Evolutionary conservation across 345 rosid species (phyloP).

Genomic region (thale cress (Arabidopsis thaliana)): TAIR10.1 NC_003074.8:22807501-22808000

Average conservation of each 20-base stretch:
- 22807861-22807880: neutral
- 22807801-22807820: neutral
- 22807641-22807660: conserved; percentile 6
- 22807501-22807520: conserved; percentile 33
- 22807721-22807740: conserved; percentile 29
- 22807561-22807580: conserved; percentile 32
- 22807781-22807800: neutral
- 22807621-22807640: conserved; percentile 7
- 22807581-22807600: conserved; percentile 5
- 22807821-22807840: neutral
- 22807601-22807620: neutral
- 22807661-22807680: conserved; percentile 26
- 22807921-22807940: neutral
- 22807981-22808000: neutral
- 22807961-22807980: neutral
- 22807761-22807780: conserved; percentile 25
- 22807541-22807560: conserved; percentile 27
- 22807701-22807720: conserved; percentile 31
- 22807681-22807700: conserved; percentile 42
- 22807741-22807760: conserved; percentile 21
- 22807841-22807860: neutral
- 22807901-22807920: no score
- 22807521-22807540: conserved; percentile 27
- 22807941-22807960: neutral
- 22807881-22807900: neutral